phyloP scores from a whole-genome alignment of 352 stramenopile genomes.

The Phytophthora rubi region DNA sequence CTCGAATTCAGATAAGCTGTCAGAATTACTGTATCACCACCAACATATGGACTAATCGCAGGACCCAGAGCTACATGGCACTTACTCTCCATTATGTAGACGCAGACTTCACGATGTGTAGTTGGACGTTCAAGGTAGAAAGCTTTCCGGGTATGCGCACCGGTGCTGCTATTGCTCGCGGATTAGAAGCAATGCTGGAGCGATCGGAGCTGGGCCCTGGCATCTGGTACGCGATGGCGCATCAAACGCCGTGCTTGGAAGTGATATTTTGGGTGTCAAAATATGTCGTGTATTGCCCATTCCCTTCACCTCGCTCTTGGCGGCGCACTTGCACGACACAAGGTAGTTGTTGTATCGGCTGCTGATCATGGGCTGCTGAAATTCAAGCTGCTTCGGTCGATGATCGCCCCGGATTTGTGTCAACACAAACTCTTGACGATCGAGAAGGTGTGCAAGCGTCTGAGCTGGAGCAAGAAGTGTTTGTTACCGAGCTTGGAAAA shows the following conservation, averaged over 20 bases:
- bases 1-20: neutral
- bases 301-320: neutral
- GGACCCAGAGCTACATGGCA: constrained; percentile 4
- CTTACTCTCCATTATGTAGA: constrained; percentile 19
- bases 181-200: neutral
- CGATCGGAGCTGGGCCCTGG: neutral
- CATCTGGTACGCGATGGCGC: neutral
- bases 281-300: neutral
- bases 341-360: neutral
- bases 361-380: no score
- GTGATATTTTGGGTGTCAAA: neutral
- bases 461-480: neutral
- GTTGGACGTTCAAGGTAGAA: neutral
- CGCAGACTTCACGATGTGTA: neutral
- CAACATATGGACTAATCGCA: constrained; percentile 15
- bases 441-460: neutral
- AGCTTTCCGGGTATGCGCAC: neutral
- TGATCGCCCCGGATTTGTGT: neutral
- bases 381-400: neutral
- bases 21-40: constrained; percentile 11
- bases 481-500: no score
- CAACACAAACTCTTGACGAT: no score
- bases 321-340: neutral
- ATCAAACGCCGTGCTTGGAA: neutral
- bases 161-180: neutral